Evolutionary conservation across 2,329 filamentous ascomycete species (phyloP).

Genomic region (Pseudocercospora macadamiae): DNA sequence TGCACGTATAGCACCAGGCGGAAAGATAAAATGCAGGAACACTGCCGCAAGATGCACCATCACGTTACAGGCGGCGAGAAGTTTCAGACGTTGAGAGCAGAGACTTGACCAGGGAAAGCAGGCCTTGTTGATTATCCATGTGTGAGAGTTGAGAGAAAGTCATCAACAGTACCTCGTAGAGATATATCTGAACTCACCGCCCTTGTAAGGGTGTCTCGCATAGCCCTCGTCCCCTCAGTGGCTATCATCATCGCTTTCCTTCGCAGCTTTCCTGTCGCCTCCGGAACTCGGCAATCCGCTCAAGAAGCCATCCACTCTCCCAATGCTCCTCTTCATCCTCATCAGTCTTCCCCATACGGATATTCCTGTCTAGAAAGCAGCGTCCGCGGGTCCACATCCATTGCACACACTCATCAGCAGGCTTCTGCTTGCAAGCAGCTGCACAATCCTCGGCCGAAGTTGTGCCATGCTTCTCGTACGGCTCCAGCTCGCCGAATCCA

Average conservation of each 20-base stretch:
- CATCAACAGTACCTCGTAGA: background rate
- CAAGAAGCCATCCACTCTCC: background rate
- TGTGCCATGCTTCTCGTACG: background rate
- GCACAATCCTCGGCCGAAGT: background rate
- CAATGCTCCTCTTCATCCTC: background rate
- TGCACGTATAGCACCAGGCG: too few species aligned
- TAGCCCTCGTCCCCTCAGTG: too few species aligned
- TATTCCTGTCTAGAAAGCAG: background rate
- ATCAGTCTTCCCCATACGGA: background rate
- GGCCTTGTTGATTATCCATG: too few species aligned
- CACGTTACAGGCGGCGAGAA: background rate
- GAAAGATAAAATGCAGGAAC: background rate
- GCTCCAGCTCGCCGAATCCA: background rate
- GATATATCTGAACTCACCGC: background rate
- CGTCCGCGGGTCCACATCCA: background rate
- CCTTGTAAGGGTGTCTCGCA: too few species aligned
- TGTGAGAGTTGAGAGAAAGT: too few species aligned
- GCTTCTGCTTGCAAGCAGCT: background rate
- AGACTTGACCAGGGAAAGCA: background rate
- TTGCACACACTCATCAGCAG: background rate
- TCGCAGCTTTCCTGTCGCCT: background rate
- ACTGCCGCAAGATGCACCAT: background rate
- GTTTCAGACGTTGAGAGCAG: background rate
- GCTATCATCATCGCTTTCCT: background rate
- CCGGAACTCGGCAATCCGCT: background rate